phyloP scores from a whole-genome alignment of 805 yeast genomes.

The Metschnikowia dekortorum region DNA sequence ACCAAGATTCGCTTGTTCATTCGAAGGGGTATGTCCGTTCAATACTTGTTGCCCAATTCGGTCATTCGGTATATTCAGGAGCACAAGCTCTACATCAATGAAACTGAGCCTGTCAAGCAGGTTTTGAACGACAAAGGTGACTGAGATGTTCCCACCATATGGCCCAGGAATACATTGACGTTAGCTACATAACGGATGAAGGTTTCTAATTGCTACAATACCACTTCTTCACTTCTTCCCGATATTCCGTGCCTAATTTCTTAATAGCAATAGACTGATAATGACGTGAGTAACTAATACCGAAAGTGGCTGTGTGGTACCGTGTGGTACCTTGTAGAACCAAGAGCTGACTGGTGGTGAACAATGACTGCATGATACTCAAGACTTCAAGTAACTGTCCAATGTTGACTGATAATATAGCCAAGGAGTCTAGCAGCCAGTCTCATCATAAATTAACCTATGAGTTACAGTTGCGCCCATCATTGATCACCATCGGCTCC shows the following conservation, averaged over 20 bases:
- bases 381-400: too few species aligned
- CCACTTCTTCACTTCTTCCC: not conserved
- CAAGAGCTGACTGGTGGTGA: too few species aligned
- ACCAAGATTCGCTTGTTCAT: constrained; percentile 91
- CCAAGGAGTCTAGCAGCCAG: too few species aligned
- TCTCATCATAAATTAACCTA: not conserved
- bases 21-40: constrained; percentile 95
- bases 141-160: constrained; percentile 1
- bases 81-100: constrained; percentile 77
- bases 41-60: constrained; percentile 86
- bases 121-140: constrained; percentile 46
- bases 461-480: not conserved
- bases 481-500: not conserved
- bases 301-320: too few species aligned
- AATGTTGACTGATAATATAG: too few species aligned
- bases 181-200: not conserved
- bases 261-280: not conserved
- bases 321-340: too few species aligned
- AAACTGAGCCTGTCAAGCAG: constrained; percentile 91
- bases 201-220: not conserved
- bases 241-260: not conserved
- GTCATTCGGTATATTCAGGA: constrained; percentile 95
- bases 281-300: not conserved
- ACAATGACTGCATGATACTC: too few species aligned
- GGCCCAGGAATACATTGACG: not conserved